phyloP scores from a whole-genome alignment of 495 filamentous ascomycete genomes.

The Emericellopsis terricola region DNA sequence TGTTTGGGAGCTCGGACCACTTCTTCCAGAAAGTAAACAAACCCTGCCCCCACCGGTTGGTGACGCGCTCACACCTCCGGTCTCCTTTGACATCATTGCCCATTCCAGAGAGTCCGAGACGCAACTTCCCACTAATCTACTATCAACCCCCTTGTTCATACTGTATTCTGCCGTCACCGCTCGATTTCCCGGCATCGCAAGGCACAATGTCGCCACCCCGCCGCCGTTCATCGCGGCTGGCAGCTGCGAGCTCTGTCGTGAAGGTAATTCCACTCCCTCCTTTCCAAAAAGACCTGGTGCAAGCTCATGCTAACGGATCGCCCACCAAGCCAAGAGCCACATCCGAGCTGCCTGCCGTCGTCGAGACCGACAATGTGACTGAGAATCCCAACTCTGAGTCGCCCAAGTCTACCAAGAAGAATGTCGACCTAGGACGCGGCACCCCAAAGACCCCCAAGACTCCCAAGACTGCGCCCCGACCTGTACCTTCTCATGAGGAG shows the following conservation, averaged over 20 bases:
- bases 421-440: slow-evolving; percentile 6
- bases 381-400: background rate
- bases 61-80: too few species aligned
- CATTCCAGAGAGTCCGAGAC: background rate
- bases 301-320: slow-evolving; percentile 1
- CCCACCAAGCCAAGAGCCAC: background rate
- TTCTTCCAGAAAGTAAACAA: slow-evolving; percentile 6
- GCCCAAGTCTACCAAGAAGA: slow-evolving; percentile 1
- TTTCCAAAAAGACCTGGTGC: slow-evolving; percentile 5
- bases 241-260: slow-evolving; percentile 21
- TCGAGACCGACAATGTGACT: slow-evolving; percentile 1
- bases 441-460: slow-evolving; percentile 27
- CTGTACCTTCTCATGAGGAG: slow-evolving; percentile 43
- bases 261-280: slow-evolving; percentile 4
- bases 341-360: slow-evolving; percentile 5
- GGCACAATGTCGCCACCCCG: slow-evolving; percentile 16
- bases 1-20: slow-evolving; percentile 5
- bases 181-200: slow-evolving; percentile 1
- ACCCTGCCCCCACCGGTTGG: slow-evolving; percentile 1
- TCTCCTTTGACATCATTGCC: slow-evolving; percentile 4
- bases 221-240: slow-evolving; percentile 30
- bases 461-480: slow-evolving; percentile 19
- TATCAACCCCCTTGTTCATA: background rate
- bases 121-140: background rate
- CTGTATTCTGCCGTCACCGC: background rate